Conservation (phyloP, 1,139 yeast species). For the Pichia cactophila region DNA sequence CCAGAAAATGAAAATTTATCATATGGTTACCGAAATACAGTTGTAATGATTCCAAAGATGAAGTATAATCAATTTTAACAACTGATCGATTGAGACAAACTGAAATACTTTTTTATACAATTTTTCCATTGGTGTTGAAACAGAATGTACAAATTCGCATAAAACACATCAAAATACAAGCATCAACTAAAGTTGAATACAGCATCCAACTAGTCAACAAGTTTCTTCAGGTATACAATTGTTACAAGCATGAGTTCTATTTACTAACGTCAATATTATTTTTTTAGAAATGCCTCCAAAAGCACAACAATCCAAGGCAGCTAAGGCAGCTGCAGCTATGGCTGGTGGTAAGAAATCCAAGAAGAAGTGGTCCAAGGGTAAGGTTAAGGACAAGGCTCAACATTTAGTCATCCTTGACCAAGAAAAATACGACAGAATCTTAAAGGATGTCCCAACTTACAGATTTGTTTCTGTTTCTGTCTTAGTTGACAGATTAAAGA, state of each 20-base stretch:
- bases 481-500: conserved; percentile 97
- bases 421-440: conserved; percentile 97
- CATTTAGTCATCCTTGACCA: conserved; percentile 97
- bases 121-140: too few relatives aligned
- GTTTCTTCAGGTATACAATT: not conserved
- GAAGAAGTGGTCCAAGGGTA: conserved; percentile 99
- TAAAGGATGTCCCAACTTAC: conserved; percentile 99
- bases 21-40: too few relatives aligned
- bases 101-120: not conserved
- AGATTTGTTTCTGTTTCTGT: conserved; percentile 97
- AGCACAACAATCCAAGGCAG: conserved; percentile 98
- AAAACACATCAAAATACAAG: too few relatives aligned
- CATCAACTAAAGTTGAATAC: too few relatives aligned
- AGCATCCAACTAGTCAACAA: too few relatives aligned
- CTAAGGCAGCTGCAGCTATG: conserved; percentile 99
- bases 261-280: conserved; percentile 3
- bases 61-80: too few relatives aligned
- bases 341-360: conserved; percentile 99
- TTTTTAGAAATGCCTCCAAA: conserved; percentile 86
- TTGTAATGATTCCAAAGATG: too few relatives aligned
- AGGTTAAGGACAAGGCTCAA: conserved; percentile 99
- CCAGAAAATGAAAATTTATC: too few relatives aligned
- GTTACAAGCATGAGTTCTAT: not conserved
- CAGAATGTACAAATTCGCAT: too few relatives aligned
- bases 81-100: too few relatives aligned